These are phyloP conservation scores for Penicillium maclennaniae DNA, from an alignment of 495 filamentous ascomycete genomes.

Conservation along the genomic window DNA sequence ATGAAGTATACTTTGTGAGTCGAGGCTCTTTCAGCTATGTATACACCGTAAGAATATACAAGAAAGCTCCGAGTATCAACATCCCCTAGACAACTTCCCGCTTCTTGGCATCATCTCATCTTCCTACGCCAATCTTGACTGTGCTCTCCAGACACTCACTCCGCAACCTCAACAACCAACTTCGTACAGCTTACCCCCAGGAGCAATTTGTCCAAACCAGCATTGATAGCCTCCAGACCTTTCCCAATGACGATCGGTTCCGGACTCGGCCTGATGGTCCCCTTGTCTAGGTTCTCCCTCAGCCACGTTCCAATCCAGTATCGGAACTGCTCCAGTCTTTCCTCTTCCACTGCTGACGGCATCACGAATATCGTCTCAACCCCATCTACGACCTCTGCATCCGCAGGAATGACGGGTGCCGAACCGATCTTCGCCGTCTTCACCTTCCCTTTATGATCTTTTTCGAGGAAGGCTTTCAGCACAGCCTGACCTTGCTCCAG, in stretches of 20 bases:
- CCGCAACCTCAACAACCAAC: constrained; percentile 42
- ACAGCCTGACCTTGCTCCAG: constrained; percentile 33
- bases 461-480: constrained; percentile 31
- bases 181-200: constrained; percentile 48
- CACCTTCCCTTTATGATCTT: constrained; percentile 2
- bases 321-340: constrained; percentile 34
- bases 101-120: background rate
- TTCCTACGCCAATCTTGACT: background rate
- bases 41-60: background rate
- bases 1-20: too few relatives aligned
- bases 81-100: background rate
- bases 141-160: constrained; percentile 13
- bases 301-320: constrained; percentile 43
- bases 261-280: constrained; percentile 43
- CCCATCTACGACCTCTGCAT: constrained; percentile 29
- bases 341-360: constrained; percentile 29
- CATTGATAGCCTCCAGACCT: constrained; percentile 41
- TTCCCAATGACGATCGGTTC: constrained; percentile 39
- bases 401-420: constrained; percentile 28
- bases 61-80: background rate
- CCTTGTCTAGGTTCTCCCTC: constrained; percentile 36
- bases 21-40: background rate
- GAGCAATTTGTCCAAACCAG: constrained; percentile 38
- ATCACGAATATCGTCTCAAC: constrained; percentile 40
- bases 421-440: constrained; percentile 36